A percentile compares a stretch with the other conserved stretches of the same genome.
Evolutionary conservation across 1,284 basidiomycete genomes (phyloP).

Genomic region (Microbotryum lychnidis-dioicae): DNA sequence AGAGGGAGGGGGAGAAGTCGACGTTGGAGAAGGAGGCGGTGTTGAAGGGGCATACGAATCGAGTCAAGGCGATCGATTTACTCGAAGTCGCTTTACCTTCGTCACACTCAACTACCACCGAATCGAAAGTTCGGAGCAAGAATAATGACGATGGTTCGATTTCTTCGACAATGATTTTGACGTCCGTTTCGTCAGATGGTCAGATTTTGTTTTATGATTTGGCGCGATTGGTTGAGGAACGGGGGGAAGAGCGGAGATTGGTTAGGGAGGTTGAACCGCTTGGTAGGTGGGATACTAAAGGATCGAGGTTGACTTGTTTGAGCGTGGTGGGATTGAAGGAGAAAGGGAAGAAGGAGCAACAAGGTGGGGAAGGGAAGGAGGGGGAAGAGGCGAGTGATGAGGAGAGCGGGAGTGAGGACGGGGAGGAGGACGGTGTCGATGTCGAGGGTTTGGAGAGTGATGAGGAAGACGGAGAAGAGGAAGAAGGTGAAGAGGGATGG

Average conservation of each 20-base stretch:
- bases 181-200: slow-evolving; percentile 75
- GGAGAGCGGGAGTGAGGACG: slow-evolving; percentile 35
- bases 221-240: slow-evolving; percentile 40
- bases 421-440: slow-evolving; percentile 42
- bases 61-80: slow-evolving; percentile 66
- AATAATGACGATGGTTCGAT: slow-evolving; percentile 14
- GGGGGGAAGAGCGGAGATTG: slow-evolving; percentile 20
- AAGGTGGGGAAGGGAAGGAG: slow-evolving; percentile 17
- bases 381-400: slow-evolving; percentile 21
- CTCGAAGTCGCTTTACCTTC: slow-evolving; percentile 51
- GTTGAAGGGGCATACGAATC: slow-evolving; percentile 62
- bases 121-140: slow-evolving; percentile 4
- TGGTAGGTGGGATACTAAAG: slow-evolving; percentile 69
- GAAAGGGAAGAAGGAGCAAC: slow-evolving; percentile 43
- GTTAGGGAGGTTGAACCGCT: slow-evolving; percentile 49
- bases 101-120: slow-evolving; percentile 21
- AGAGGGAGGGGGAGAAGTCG: slow-evolving; percentile 27
- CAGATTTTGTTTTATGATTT: slow-evolving; percentile 72
- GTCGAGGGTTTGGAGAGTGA: slow-evolving; percentile 9
- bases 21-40: slow-evolving; percentile 52
- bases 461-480: slow-evolving; percentile 35
- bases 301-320: slow-evolving; percentile 71
- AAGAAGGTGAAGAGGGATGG: slow-evolving; percentile 31
- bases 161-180: slow-evolving; percentile 52
- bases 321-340: slow-evolving; percentile 34